phyloP scores from a whole-genome alignment of 1,139 yeast genomes.

The Yamadazyma oceani region DNA sequence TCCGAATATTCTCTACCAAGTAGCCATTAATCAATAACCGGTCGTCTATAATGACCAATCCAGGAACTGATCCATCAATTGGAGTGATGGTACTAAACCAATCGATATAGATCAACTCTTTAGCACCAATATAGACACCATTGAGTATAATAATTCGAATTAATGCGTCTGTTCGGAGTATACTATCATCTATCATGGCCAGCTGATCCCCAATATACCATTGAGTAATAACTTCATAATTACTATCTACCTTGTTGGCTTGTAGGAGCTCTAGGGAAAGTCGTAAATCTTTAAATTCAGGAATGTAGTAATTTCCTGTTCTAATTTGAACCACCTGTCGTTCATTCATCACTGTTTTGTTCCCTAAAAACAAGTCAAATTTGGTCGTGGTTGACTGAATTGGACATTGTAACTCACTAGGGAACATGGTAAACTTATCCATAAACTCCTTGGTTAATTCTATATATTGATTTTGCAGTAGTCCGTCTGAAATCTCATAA shows the following conservation, averaged over 20 bases:
- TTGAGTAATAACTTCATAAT: conserved; percentile 24
- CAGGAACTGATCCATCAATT: not conserved
- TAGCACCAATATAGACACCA: conserved; percentile 27
- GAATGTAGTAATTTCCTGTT: conserved; percentile 35
- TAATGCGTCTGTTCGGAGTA: conserved; percentile 4
- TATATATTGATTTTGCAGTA: conserved; percentile 27
- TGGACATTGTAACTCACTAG: conserved; percentile 23
- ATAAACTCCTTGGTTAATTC: conserved; percentile 33
- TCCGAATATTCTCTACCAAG: conserved; percentile 13
- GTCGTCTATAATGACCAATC: conserved; percentile 5
- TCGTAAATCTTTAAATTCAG: conserved; percentile 34
- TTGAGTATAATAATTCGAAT: conserved; percentile 35
- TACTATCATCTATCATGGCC: conserved; percentile 8
- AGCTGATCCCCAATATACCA: conserved; percentile 20
- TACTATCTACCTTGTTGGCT: conserved; percentile 32
- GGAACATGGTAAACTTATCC: conserved; percentile 28
- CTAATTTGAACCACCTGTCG: conserved; percentile 26
- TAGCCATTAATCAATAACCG: conserved; percentile 14
- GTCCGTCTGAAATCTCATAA: conserved; percentile 14
- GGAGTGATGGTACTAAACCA: conserved; percentile 1
- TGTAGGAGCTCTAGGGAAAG: conserved; percentile 38
- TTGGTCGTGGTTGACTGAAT: conserved; percentile 26
- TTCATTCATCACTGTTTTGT: conserved; percentile 19
- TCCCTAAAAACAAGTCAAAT: conserved; percentile 36
- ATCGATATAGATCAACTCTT: conserved; percentile 2